Evolutionary conservation across 1,139 yeast species (phyloP).

Genomic region (Yamadazyma dushanensis): DNA sequence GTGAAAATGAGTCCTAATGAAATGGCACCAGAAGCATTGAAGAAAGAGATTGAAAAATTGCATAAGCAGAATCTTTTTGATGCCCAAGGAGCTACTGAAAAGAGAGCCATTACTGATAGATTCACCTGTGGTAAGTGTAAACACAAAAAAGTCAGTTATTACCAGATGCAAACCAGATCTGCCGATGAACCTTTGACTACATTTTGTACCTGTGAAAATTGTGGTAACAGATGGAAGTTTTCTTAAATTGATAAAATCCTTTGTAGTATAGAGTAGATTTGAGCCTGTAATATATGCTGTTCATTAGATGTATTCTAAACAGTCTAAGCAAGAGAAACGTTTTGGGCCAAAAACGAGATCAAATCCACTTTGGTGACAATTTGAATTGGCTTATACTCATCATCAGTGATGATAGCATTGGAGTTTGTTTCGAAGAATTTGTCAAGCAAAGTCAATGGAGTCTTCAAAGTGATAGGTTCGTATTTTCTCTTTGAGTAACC

Average conservation of each 20-base stretch:
- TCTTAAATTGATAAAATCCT: constrained; percentile 34
- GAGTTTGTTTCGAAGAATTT: constrained; percentile 85
- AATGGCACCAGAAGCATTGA: constrained; percentile 88
- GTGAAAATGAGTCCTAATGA: constrained; percentile 87
- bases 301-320: too few relatives aligned
- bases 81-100: constrained; percentile 98
- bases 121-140: constrained; percentile 98
- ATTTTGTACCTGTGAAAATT: constrained; percentile 94
- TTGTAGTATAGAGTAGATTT: constrained; percentile 2
- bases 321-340: constrained; percentile 12
- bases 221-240: constrained; percentile 98
- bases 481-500: constrained; percentile 66
- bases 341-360: constrained; percentile 53
- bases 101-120: constrained; percentile 93
- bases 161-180: constrained; percentile 96
- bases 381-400: constrained; percentile 70
- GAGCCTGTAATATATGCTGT: constrained; percentile 5
- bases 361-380: constrained; percentile 88
- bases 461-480: constrained; percentile 65
- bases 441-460: constrained; percentile 69
- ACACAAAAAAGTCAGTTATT: constrained; percentile 93
- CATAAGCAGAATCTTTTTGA: constrained; percentile 89
- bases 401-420: constrained; percentile 80
- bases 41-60: constrained; percentile 80
- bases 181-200: constrained; percentile 99